A percentile compares a stretch with the other conserved stretches of the same genome.
These are phyloP conservation scores for Vitis rupestris DNA, from an alignment of 164 flowering plant genomes.

Conservation along the genomic window DNA sequence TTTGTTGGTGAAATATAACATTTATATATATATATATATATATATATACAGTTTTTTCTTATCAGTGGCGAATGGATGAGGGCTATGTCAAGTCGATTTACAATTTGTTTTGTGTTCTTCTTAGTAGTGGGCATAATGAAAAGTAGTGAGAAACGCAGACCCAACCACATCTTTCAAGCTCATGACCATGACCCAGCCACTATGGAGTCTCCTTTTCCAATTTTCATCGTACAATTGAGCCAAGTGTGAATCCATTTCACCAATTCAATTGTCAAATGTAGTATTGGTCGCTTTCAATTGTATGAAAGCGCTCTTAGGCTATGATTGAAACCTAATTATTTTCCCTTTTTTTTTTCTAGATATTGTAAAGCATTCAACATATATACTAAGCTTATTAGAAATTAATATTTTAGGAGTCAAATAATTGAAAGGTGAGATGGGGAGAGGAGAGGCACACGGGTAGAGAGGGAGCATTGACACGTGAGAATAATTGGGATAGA, in stretches of 20 bases:
- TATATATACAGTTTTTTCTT: not conserved
- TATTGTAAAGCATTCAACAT: no score
- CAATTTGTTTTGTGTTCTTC: slow-evolving; percentile 11
- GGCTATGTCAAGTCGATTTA: slow-evolving; percentile 6
- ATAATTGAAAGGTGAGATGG: no score
- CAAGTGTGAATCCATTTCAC: not conserved
- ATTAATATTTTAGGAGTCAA: no score
- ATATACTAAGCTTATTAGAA: no score
- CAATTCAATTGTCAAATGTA: not conserved
- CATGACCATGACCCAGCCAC: not conserved
- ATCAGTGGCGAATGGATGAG: not conserved
- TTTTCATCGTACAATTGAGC: not conserved
- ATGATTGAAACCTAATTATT: no score
- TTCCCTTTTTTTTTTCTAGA: no score
- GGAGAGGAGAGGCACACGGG: no score
- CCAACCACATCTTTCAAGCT: not conserved
- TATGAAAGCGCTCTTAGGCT: not conserved
- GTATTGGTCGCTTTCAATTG: not conserved
- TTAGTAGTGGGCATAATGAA: slow-evolving; percentile 10
- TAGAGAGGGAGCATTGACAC: not conserved
- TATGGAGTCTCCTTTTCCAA: not conserved
- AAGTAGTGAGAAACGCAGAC: slow-evolving; percentile 3
- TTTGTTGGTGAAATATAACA: not conserved
- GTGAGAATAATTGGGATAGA: slow-evolving; percentile 6
- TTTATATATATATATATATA: not conserved